Base-by-base conservation (phyloP, 257 asterid genomes). In the Nicotiana paniculata region DNA sequence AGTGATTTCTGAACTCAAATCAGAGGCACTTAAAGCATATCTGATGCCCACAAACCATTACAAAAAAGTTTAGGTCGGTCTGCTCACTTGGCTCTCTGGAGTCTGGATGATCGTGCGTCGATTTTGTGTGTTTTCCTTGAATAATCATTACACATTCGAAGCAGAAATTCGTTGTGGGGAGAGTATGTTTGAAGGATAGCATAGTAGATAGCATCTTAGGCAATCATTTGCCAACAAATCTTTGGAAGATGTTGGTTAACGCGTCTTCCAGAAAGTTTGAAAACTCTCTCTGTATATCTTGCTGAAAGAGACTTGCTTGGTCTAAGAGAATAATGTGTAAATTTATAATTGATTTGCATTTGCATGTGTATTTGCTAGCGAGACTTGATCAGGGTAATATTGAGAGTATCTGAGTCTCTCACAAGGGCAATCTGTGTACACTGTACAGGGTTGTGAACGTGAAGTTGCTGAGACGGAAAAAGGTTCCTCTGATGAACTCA, bases 381-480 rank as follows among this genome's bases (percentile, higher is more conserved):
- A 55, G 12, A 51, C 43, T 9, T 26, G 79, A n/a, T 69, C 77
- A 69, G 21, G 28, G 74, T 7, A 24, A 35, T 79, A 59, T 79
- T 59, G 46, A 43, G 2, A 9, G 33, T 48, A 48, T 65, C 51
- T 43, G 83, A 43, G 77, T 54, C 81, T 32, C 6, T 48, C n/a
- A 32, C 77, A 63, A 77, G 35, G 30, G 11, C 15, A 30, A 10
- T 54, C 66, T 63, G 77, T 85, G 35, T 86, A 53, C 92, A 95
- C 76, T 87, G 39, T 86, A 53, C 92, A 95, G 99, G 98, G 97
- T 39, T 95, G 97, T 87, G 99, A 93, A 83, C 95, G 91, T 48
- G 97, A 95, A 88, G 97, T 93, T 77, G 96, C 97, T 84, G 97
- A 90, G 76, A 97, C 94, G 16, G 91, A 88, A 86, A 93, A 91